These are phyloP conservation scores for Vitis hybrid DNA, from an alignment of 177 flowering plant species.

Conservation along the genomic window DNA sequence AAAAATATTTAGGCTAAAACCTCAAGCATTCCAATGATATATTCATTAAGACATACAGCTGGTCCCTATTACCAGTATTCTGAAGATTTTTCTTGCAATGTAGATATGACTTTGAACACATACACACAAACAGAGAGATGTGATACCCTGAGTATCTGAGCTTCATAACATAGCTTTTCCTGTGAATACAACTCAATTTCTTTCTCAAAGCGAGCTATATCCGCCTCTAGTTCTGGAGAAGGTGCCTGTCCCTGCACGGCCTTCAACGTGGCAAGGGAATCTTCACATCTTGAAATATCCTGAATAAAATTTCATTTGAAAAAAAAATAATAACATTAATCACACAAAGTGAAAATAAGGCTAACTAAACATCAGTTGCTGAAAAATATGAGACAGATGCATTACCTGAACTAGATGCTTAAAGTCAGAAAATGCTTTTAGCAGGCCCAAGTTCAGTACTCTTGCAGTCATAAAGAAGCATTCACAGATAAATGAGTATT, in stretches of 20 bases:
- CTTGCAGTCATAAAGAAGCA: constrained; percentile 99
- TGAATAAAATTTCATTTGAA: constrained; percentile 17
- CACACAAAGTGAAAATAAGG: not conserved
- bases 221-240: constrained; percentile 63
- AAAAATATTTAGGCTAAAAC: no score
- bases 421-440: constrained; percentile 92
- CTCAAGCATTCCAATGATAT: no score
- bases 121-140: not conserved
- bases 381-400: not conserved
- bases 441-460: constrained; percentile 86
- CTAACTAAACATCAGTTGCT: not conserved
- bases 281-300: constrained; percentile 92
- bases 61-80: no score
- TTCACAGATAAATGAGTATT: constrained; percentile 85
- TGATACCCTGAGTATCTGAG: constrained; percentile 84
- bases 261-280: constrained; percentile 62
- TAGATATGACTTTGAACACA: no score
- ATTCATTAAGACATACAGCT: no score
- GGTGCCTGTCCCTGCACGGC: constrained; percentile 67
- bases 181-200: constrained; percentile 76
- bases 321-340: not conserved
- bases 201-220: constrained; percentile 81
- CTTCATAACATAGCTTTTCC: constrained; percentile 93
- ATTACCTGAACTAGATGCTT: constrained; percentile 92
- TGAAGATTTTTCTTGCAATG: no score